Base-by-base conservation (phyloP, 1,284 basidiomycete species). In the Limonomyces culmigenus region DNA sequence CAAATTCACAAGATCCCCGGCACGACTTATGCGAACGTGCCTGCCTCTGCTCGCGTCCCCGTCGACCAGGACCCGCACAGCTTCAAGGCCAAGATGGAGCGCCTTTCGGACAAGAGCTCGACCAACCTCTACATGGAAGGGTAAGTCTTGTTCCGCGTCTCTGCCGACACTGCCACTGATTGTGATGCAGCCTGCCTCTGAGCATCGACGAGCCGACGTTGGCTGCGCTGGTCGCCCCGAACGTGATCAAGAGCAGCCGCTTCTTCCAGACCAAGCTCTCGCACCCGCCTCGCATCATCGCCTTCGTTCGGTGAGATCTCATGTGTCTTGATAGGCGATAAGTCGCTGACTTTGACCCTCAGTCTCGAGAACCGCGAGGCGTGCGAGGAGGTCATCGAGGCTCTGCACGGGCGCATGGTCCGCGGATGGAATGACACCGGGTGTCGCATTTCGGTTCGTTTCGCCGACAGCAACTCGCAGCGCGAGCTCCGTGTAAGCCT, bases 1-100 rank as follows among this genome's bases (percentile, higher is more conserved):
- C 74, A 78, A 66, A 61, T 76, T 12, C 80, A 81, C 53, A 78
- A 79, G 50, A 81, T 84, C 29, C 78, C 78, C 5, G 78, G 78
- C 6, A 77, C 76, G 2, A 50, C 60, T 17, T 76, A 74, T 36
- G 50, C 55, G 2, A 43, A 32, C 30, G 30, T 32, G 6, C 30
- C 49, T 15, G 29, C 39, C n/a, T 25, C 41, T 42, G 5, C 43
- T 43, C 31, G 44, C 30, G 8, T 8, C 8, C 25, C 33, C 32
- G 30, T 42, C 34, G 39, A 32, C 45, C 13, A 20, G 36, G 13
- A 32, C 36, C 15, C 35, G 4, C 49, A 62, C 35, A 60, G 65
- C 3, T 80, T 80, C 65, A 80, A 80, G 49, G 53, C 63, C 13
- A 67, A 69, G 48, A 80, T 80, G 78, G 76, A 76, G 48, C 67